These are phyloP conservation scores for Limtongia smithiae DNA, from an alignment of 805 yeast genomes.

Conservation along the genomic window DNA sequence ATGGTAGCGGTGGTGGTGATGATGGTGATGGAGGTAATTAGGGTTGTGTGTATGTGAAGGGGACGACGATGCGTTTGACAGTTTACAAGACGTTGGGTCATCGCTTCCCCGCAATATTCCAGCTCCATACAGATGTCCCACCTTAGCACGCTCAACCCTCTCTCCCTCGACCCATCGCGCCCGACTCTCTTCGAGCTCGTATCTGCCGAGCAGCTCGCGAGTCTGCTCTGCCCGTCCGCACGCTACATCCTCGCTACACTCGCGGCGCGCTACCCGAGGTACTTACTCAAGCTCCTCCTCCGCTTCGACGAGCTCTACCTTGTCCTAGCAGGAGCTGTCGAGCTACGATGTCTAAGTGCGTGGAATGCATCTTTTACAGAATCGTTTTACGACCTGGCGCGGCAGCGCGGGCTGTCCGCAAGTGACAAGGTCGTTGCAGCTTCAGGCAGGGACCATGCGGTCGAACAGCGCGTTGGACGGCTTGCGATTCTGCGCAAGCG, in stretches of 20 bases:
- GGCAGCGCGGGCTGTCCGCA: slow-evolving; percentile 43
- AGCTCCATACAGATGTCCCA: slow-evolving; percentile 13
- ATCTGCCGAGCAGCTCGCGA: slow-evolving; percentile 74
- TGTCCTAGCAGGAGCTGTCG: slow-evolving; percentile 58
- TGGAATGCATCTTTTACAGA: slow-evolving; percentile 90
- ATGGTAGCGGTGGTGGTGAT: background rate
- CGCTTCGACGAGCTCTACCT: slow-evolving; percentile 74
- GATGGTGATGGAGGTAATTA: background rate
- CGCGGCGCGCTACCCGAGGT: slow-evolving; percentile 72
- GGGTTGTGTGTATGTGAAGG: background rate
- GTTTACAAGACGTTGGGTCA: background rate
- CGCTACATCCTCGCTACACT: slow-evolving; percentile 77
- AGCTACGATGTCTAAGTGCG: slow-evolving; percentile 60
- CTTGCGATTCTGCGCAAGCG: slow-evolving; percentile 49
- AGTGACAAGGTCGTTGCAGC: slow-evolving; percentile 32
- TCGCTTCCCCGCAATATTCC: too few relatives aligned
- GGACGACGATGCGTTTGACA: background rate
- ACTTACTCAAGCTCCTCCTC: slow-evolving; percentile 58
- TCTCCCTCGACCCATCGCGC: slow-evolving; percentile 64
- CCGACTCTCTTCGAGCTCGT: slow-evolving; percentile 89
- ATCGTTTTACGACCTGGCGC: slow-evolving; percentile 83
- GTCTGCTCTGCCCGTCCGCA: slow-evolving; percentile 74
- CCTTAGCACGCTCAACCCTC: slow-evolving; percentile 56
- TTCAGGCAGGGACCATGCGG: slow-evolving; percentile 32
- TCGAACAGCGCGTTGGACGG: slow-evolving; percentile 32